phyloP scores from a whole-genome alignment of 2,329 filamentous ascomycete species.

The Colletotrichum abscissum region DNA sequence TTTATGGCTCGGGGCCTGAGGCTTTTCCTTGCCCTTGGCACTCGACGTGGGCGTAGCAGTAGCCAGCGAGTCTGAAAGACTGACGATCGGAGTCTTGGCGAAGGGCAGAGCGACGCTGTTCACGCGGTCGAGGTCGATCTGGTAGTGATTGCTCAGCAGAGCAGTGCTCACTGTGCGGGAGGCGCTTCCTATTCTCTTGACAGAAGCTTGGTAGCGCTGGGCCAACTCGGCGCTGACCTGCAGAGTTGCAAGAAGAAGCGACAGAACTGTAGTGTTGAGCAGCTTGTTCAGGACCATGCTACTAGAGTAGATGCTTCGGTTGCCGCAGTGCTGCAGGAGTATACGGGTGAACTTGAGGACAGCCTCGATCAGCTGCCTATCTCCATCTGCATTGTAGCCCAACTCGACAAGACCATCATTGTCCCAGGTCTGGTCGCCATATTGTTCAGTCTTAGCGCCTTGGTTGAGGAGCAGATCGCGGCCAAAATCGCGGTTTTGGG shows the following conservation, averaged over 20 bases:
- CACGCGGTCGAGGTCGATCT: conserved; percentile 82
- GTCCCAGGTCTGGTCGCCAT: conserved; percentile 61
- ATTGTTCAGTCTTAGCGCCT: conserved; percentile 61
- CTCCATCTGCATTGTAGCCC: conserved; percentile 79
- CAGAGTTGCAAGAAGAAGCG: conserved; percentile 81
- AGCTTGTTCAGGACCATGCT: conserved; percentile 90
- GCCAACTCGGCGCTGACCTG: conserved; percentile 87
- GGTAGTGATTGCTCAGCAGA: conserved; percentile 86
- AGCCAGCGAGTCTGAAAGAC: conserved; percentile 60
- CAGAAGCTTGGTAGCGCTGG: conserved; percentile 90
- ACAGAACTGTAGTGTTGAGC: conserved; percentile 86
- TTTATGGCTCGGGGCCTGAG: conserved; percentile 51
- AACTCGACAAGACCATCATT: conserved; percentile 62
- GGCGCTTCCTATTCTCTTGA: conserved; percentile 78
- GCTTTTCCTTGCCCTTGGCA: conserved; percentile 82
- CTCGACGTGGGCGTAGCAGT: conserved; percentile 65
- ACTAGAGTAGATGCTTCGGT: conserved; percentile 95
- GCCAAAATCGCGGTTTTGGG: conserved; percentile 82
- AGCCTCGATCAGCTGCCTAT: conserved; percentile 81
- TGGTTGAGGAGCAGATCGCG: conserved; percentile 72
- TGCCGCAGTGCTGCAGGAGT: conserved; percentile 94
- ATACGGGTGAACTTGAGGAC: conserved; percentile 88
- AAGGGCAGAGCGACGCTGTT: conserved; percentile 88
- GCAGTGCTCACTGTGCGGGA: conserved; percentile 76
- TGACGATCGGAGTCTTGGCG: conserved; percentile 73